A percentile compares a stretch with the other conserved stretches of the same genome.
Evolutionary conservation across 176 grass and related monocot species (phyloP).

Genomic region (Hyparrhenia diplandra): DNA sequence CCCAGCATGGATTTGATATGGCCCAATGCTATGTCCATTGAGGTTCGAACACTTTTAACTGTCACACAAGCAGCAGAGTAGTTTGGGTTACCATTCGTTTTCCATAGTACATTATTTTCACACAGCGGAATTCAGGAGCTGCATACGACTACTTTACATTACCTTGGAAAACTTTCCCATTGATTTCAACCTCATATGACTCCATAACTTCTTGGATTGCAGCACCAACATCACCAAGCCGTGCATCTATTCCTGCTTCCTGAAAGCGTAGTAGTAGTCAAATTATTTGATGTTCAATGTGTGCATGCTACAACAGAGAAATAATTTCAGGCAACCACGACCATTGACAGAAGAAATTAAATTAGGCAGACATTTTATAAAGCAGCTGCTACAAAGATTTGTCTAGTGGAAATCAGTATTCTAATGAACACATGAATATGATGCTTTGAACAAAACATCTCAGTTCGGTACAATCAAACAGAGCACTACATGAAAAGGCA

Average conservation of each 20-base stretch:
- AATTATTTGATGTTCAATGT: neutral
- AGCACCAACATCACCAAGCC: constrained; percentile 94
- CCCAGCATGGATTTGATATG: constrained; percentile 97
- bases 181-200: constrained; percentile 98
- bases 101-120: neutral
- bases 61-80: constrained; percentile 15
- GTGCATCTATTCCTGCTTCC: constrained; percentile 97
- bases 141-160: neutral
- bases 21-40: constrained; percentile 97
- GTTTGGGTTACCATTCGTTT: neutral
- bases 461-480: neutral
- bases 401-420: neutral
- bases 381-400: neutral
- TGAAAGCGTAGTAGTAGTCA: constrained; percentile 23
- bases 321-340: neutral
- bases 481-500: neutral
- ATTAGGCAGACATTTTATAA: neutral
- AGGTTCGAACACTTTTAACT: constrained; percentile 96
- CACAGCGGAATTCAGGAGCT: neutral
- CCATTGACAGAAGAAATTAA: neutral
- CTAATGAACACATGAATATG: neutral
- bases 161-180: constrained; percentile 98
- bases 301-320: neutral
- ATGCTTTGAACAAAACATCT: neutral
- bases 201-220: constrained; percentile 99